Base-by-base conservation (phyloP, 805 yeast genomes). In the Candida maesae region DNA sequence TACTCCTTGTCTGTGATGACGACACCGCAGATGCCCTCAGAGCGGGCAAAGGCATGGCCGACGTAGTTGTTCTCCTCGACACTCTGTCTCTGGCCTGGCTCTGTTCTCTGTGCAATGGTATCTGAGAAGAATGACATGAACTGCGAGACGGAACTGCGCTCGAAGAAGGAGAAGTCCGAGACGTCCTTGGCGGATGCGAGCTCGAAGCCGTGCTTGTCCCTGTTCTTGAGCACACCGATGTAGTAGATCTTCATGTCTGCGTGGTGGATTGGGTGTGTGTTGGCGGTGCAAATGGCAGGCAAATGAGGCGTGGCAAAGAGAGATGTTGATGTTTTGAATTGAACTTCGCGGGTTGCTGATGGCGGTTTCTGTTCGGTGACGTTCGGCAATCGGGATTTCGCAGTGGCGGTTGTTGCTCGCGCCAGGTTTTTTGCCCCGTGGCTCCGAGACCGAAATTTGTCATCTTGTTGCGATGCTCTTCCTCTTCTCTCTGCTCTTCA, bases 111-210 rank as follows among this genome's bases (percentile, higher is more conserved):
- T 13, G 95, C 80, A 19, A 91, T 91, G 3, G 99, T 93, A 56
- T 80, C 86, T 19, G 95, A 76, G 66, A 93, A 90, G 64, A 93
- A 93, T 4, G 95, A 79, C 95, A 91, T 86, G 66, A 93, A 91
- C 65, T 91, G 96, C 16, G 84, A 80, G 20, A 90, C 96, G 32
- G 82, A 72, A 43, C 73, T 65, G 53, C 90, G 74, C 67, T 91
- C 96, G 63, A 93, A 93, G 65, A 86, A 93, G 21, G 93, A 79
- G 66, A 91, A 91, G 52, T 82, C 83, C 19, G 88, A 74, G 46
- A 93, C 73, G 59, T 93, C 97, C 55, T 84, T 78, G 20, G 89
- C 89, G 23, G 84, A 73, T 6, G 88, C 68, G 39, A 93, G 73
- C 64, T 88, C 96, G 33, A 87, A 64, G 15, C 95, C 81, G 55